phyloP scores from a whole-genome alignment of 768 basidiomycete genomes.

The Leccinellum luteum region DNA sequence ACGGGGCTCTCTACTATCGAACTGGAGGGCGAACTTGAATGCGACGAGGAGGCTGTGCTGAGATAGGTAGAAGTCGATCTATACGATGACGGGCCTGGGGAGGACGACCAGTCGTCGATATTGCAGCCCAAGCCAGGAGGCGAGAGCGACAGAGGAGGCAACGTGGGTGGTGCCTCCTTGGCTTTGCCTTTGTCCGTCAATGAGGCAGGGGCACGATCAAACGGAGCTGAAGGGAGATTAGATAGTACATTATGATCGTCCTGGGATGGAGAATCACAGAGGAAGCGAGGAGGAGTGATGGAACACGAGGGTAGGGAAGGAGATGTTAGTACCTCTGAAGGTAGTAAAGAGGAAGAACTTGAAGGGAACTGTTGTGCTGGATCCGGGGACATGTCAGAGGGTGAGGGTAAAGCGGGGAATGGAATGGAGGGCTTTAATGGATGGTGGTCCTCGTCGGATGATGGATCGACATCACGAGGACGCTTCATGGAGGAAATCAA shows the following conservation, averaged over 20 bases:
- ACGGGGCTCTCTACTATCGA: conserved; percentile 9
- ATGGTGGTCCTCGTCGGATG: not conserved
- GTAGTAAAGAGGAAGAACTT: no score
- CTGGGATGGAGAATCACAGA: not conserved
- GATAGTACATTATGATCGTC: conserved; percentile 14
- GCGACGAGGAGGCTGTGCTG: conserved; percentile 32
- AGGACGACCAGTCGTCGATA: conserved; percentile 38
- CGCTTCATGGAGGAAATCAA: conserved; percentile 38
- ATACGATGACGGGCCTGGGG: conserved; percentile 35
- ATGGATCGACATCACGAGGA: conserved; percentile 49
- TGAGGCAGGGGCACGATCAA: conserved; percentile 20
- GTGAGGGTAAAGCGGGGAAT: conserved; percentile 9
- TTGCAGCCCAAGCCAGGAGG: conserved; percentile 49
- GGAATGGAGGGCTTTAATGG: conserved; percentile 10
- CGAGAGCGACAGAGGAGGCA: conserved; percentile 65
- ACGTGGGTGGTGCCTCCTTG: conserved; percentile 48
- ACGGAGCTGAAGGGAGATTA: conserved; percentile 25
- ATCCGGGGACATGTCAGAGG: conserved; percentile 12
- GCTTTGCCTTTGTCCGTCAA: conserved; percentile 55
- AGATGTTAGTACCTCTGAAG: no score
- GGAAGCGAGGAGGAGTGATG: not conserved
- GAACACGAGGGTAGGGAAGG: conserved; percentile 10
- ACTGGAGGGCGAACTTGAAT: conserved; percentile 14
- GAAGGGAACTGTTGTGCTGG: no score
- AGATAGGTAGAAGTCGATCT: conserved; percentile 36